phyloP scores from a whole-genome alignment of 306 rosid species.

The Begonia masoniana region DNA sequence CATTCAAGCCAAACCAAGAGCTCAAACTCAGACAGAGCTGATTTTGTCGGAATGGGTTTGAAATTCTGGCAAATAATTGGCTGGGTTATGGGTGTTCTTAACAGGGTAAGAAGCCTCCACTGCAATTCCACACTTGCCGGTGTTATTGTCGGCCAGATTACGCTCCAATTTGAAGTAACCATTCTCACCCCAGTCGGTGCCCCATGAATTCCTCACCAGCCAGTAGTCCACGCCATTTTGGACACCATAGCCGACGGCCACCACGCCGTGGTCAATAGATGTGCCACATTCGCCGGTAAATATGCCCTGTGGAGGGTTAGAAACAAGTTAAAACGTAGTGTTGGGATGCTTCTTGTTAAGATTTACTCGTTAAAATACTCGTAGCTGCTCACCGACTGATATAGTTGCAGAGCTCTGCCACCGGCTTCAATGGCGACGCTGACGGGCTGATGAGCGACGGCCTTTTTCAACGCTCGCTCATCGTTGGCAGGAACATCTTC shows the following conservation, averaged over 20 bases:
- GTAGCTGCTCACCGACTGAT: constrained; percentile 29
- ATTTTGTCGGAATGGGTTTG: too few species aligned
- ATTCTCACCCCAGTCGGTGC: constrained; percentile 69
- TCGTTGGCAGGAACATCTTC: constrained; percentile 62
- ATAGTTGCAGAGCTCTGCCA: constrained; percentile 59
- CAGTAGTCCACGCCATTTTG: constrained; percentile 80
- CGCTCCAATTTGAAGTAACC: constrained; percentile 79
- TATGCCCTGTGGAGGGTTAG: constrained; percentile 37
- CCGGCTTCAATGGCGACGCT: constrained; percentile 59
- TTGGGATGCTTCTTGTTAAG: too few species aligned
- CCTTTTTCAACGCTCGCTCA: constrained; percentile 42
- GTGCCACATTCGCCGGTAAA: constrained; percentile 72
- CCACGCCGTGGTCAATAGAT: constrained; percentile 73
- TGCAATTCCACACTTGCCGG: constrained; percentile 79
- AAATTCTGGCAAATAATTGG: too few species aligned
- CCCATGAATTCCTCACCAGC: constrained; percentile 98
- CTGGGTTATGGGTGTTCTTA: constrained; percentile 28
- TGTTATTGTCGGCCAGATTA: constrained; percentile 14
- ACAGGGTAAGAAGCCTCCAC: constrained; percentile 74
- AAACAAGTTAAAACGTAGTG: too few species aligned
- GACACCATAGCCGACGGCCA: constrained; percentile 67
- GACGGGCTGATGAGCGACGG: constrained; percentile 48
- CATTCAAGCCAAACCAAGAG: too few species aligned
- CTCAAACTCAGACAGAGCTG: too few species aligned
- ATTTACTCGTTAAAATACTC: too few species aligned